Conservation (phyloP, 768 basidiomycete genomes). For the Cystofilobasidium bisporidii region DNA sequence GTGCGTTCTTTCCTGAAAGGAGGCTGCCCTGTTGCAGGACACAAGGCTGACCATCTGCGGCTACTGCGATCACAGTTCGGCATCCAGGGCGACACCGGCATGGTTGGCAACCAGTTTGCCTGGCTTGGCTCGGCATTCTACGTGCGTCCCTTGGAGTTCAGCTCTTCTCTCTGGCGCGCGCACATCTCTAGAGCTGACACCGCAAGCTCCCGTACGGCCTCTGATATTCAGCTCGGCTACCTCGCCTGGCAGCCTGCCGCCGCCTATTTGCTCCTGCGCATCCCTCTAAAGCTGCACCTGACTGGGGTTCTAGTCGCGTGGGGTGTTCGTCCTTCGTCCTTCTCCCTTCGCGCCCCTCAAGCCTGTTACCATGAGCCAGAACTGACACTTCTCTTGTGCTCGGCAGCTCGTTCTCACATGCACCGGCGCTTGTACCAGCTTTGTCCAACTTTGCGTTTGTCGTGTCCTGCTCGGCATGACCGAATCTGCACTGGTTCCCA, state of each 20-base stretch:
- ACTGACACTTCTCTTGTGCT: too few relatives aligned
- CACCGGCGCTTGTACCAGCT: conserved; percentile 1
- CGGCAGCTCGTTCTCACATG: neutral
- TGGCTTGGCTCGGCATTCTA: neutral
- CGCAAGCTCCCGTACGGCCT: too few relatives aligned
- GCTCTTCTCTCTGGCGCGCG: neutral
- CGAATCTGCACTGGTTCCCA: neutral
- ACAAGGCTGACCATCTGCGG: too few relatives aligned
- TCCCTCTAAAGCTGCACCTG: neutral
- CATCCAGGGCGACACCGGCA: conserved; percentile 1
- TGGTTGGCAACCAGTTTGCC: neutral
- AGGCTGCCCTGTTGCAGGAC: too few relatives aligned
- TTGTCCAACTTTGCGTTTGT: neutral
- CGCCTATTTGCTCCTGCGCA: neutral
- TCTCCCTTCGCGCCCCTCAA: too few relatives aligned
- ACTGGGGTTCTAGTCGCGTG: neutral
- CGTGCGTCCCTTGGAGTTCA: neutral
- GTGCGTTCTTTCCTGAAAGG: too few relatives aligned
- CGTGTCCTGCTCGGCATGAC: neutral
- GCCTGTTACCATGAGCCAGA: too few relatives aligned
- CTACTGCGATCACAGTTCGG: too few relatives aligned
- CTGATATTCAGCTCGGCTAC: neutral
- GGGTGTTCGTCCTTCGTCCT: neutral
- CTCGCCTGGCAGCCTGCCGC: conserved; percentile 1
- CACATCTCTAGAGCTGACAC: too few relatives aligned